These are phyloP conservation scores for Penicilliopsis zonata DNA, from an alignment of 495 filamentous ascomycete genomes.

Conservation along the genomic window DNA sequence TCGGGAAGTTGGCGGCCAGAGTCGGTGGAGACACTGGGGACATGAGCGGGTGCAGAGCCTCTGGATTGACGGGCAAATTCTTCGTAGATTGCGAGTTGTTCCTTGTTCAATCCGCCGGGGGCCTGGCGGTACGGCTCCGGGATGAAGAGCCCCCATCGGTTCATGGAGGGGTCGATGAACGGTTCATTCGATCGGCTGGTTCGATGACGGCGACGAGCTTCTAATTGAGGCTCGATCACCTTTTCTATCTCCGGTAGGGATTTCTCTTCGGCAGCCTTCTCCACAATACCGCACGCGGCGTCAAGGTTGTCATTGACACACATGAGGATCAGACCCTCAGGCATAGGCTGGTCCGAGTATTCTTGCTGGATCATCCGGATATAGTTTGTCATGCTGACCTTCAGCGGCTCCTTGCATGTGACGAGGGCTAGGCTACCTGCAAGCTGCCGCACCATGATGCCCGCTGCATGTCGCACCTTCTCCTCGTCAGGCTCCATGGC, in stretches of 20 bases:
- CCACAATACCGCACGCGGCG: slow-evolving; percentile 79
- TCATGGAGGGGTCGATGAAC: slow-evolving; percentile 69
- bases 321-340: slow-evolving; percentile 86
- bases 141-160: slow-evolving; percentile 77
- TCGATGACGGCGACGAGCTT: slow-evolving; percentile 60
- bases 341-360: slow-evolving; percentile 61
- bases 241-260: slow-evolving; percentile 90
- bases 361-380: slow-evolving; percentile 66
- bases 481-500: slow-evolving; percentile 85
- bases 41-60: slow-evolving; percentile 37
- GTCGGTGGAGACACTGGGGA: slow-evolving; percentile 45
- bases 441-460: slow-evolving; percentile 84
- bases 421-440: slow-evolving; percentile 88
- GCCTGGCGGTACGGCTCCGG: slow-evolving; percentile 79
- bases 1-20: slow-evolving; percentile 53
- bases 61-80: slow-evolving; percentile 82
- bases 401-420: slow-evolving; percentile 94
- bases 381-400: slow-evolving; percentile 93
- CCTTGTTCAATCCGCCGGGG: slow-evolving; percentile 69
- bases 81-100: slow-evolving; percentile 92
- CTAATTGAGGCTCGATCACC: slow-evolving; percentile 65
- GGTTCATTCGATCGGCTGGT: slow-evolving; percentile 61
- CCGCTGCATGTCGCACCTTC: slow-evolving; percentile 68
- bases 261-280: slow-evolving; percentile 86
- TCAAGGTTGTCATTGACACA: slow-evolving; percentile 98